Evolutionary conservation across 169 alveolate species (phyloP).

Genomic region (Plasmodium malariae): DNA sequence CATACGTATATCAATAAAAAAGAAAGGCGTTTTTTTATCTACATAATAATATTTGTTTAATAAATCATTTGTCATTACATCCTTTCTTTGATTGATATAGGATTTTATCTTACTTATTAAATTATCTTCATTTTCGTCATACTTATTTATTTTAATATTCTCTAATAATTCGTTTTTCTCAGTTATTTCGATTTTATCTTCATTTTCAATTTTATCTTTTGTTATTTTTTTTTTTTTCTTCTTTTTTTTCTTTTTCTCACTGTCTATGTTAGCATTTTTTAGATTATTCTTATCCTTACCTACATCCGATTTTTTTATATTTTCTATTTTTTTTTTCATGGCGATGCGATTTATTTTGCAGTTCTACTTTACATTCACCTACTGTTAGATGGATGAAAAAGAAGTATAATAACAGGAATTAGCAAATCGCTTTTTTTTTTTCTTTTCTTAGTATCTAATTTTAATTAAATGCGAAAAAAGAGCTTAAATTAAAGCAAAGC

Average conservation of each 20-base stretch:
- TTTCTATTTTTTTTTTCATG: slow-evolving; percentile 1
- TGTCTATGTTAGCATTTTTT: not conserved
- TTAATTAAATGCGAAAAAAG: no score
- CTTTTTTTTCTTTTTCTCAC: slow-evolving; percentile 34
- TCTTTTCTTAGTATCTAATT: no score
- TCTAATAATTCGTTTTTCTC: slow-evolving; percentile 79
- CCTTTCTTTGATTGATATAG: slow-evolving; percentile 68
- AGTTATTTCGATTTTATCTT: slow-evolving; percentile 79
- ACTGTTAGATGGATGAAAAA: no score
- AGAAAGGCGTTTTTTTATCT: slow-evolving; percentile 77
- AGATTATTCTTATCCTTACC: not conserved
- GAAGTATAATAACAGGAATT: no score
- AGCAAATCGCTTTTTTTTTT: no score
- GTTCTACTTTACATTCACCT: no score
- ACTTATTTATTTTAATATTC: slow-evolving; percentile 77
- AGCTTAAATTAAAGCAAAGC: no score
- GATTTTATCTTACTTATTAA: slow-evolving; percentile 13
- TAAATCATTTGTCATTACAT: slow-evolving; percentile 75
- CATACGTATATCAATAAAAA: slow-evolving; percentile 77
- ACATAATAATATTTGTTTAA: slow-evolving; percentile 79
- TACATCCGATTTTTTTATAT: not conserved
- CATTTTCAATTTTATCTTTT: slow-evolving; percentile 79
- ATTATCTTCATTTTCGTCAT: slow-evolving; percentile 74
- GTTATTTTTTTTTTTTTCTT: slow-evolving; percentile 52
- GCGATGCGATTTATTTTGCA: no score